phyloP scores from a whole-genome alignment of 352 stramenopile genomes.

The Pythium chondricola region DNA sequence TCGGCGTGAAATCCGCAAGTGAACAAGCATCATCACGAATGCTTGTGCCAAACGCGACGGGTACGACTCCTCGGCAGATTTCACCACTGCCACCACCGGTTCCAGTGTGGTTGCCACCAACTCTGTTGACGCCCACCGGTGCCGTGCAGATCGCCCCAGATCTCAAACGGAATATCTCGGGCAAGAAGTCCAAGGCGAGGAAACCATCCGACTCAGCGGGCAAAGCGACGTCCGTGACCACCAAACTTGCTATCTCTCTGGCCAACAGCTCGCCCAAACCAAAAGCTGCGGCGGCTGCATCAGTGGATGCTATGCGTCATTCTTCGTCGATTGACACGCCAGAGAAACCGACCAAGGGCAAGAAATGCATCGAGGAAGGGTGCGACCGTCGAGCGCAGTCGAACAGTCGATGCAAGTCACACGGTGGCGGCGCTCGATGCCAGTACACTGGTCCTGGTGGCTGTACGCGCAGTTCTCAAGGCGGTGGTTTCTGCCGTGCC shows the following conservation, averaged over 20 bases:
- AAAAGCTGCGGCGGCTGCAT: too few species aligned
- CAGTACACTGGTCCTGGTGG: conserved; percentile 54
- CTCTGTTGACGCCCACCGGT: conserved; percentile 12
- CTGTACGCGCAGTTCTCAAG: conserved; percentile 67
- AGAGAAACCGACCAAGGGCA: conserved; percentile 50
- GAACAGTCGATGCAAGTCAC: conserved; percentile 80
- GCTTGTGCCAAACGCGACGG: conserved; percentile 9
- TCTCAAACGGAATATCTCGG: conserved; percentile 15
- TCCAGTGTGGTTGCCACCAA: conserved; percentile 2
- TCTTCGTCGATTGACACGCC: too few species aligned
- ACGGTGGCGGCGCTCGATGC: conserved; percentile 65
- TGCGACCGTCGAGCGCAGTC: conserved; percentile 68
- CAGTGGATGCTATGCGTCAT: too few species aligned
- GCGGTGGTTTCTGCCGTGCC: conserved; percentile 68
- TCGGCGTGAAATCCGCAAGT: conserved; percentile 4
- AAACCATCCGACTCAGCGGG: conserved; percentile 3
- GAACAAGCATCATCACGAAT: conserved; percentile 6
- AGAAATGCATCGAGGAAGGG: conserved; percentile 59
- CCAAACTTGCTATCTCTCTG: neutral
- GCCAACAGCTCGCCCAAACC: too few species aligned
- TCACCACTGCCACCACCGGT: conserved; percentile 3
- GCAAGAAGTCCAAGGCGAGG: conserved; percentile 15
- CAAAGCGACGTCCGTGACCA: neutral
- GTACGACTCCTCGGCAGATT: conserved; percentile 1
- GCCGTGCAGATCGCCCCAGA: conserved; percentile 4